Evolutionary conservation across 345 rosid genomes (phyloP).

Genomic region (Aquilaria malaccensis): DNA sequence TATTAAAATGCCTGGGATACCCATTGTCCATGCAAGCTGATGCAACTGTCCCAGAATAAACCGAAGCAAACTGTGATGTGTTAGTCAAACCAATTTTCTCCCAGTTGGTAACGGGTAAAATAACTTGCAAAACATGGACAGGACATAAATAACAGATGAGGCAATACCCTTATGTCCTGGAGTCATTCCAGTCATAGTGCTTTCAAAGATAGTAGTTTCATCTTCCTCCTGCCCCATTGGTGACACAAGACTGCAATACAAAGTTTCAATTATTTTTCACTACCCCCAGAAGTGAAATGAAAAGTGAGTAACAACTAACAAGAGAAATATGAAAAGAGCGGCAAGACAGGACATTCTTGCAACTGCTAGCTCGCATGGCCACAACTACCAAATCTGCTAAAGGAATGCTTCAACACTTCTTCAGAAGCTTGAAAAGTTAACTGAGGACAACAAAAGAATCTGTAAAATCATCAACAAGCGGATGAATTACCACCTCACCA

Average conservation of each 20-base stretch:
- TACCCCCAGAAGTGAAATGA: not conserved
- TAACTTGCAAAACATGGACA: conserved; percentile 1
- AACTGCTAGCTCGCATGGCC: not conserved
- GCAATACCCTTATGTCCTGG: conserved; percentile 40
- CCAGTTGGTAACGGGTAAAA: too few species aligned
- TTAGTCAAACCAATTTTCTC: conserved; percentile 4
- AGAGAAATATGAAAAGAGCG: conserved; percentile 1
- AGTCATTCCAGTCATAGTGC: conserved; percentile 29
- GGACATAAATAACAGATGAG: conserved; percentile 5
- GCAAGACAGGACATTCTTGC: not conserved
- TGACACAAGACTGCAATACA: conserved; percentile 29
- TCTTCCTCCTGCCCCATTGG: conserved; percentile 34
- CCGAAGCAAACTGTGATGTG: conserved; percentile 23
- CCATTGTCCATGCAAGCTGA: conserved; percentile 42
- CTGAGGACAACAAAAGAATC: not conserved
- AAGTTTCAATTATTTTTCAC: conserved; percentile 1
- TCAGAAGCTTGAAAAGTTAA: not conserved
- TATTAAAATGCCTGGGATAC: conserved; percentile 35
- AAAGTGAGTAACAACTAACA: not conserved
- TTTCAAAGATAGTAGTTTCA: conserved; percentile 27
- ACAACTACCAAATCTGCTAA: not conserved
- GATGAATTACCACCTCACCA: conserved; percentile 29
- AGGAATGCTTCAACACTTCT: not conserved
- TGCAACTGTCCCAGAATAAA: conserved; percentile 33
- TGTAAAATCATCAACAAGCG: not conserved